A percentile compares a stretch with the other conserved stretches of the same genome.
These are phyloP conservation scores for Nannochloropsis granulata DNA, from an alignment of 108 stramenopile genomes.

Conservation along the genomic window DNA sequence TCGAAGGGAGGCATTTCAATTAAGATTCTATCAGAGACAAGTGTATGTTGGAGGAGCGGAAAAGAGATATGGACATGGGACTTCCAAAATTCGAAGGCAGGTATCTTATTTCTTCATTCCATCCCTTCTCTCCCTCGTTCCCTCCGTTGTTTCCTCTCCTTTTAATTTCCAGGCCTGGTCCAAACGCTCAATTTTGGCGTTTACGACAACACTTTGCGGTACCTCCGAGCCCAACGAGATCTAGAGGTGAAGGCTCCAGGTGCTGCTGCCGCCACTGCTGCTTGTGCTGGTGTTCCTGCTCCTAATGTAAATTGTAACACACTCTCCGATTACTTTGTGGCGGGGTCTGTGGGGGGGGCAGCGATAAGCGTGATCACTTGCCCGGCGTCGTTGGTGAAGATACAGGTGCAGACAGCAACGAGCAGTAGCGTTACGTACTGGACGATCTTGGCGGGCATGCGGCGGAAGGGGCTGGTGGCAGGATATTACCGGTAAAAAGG, in stretches of 20 bases:
- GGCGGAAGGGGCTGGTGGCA: neutral
- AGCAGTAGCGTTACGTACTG: neutral
- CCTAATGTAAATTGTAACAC: neutral
- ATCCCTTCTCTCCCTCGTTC: too few species aligned
- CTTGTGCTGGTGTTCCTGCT: neutral
- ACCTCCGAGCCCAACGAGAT: neutral
- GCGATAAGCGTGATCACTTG: neutral
- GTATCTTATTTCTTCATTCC: too few species aligned
- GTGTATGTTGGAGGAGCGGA: too few species aligned
- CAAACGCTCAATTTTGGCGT: neutral
- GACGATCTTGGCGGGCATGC: neutral
- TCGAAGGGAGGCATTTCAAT: too few species aligned
- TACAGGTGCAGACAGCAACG: neutral
- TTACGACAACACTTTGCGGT: neutral
- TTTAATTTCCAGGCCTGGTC: neutral
- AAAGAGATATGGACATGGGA: too few species aligned
- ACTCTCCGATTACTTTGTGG: neutral
- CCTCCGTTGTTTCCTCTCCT: too few species aligned
- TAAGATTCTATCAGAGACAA: too few species aligned
- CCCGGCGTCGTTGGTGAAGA: neutral
- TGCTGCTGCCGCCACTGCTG: neutral
- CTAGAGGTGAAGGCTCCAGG: neutral
- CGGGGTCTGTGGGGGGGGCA: neutral
- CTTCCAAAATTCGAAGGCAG: too few species aligned
- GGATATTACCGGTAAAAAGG: neutral